Evolutionary conservation across 106 monocot species (phyloP).

Genomic region (Agapanthus africanus): DNA sequence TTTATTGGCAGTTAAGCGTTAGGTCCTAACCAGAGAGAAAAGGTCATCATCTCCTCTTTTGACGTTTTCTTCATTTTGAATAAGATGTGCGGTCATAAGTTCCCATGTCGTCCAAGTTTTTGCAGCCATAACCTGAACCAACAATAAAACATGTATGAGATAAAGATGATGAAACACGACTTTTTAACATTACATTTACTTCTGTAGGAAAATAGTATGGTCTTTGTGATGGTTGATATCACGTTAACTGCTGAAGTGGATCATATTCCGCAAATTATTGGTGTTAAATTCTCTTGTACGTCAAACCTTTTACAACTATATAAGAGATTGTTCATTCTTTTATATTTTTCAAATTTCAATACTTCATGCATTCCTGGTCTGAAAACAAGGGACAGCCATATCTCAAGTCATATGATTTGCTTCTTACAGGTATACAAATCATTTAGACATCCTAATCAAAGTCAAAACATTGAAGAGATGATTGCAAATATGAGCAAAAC

Average conservation of each 20-base stretch:
- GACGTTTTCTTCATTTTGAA: slow-evolving; percentile 78
- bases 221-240: neutral
- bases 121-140: slow-evolving; percentile 74
- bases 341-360: neutral
- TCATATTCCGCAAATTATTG: neutral
- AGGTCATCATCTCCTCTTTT: slow-evolving; percentile 78
- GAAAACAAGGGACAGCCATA: neutral
- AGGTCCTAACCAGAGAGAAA: slow-evolving; percentile 58
- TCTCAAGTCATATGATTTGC: neutral
- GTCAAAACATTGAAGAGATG: neutral
- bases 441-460: neutral
- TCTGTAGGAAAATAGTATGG: neutral
- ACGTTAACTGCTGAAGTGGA: neutral
- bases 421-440: neutral
- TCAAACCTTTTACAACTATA: neutral
- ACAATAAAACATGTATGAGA: slow-evolving; percentile 43
- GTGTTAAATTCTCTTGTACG: neutral
- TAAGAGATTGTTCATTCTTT: neutral
- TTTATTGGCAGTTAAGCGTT: neutral
- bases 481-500: neutral
- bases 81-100: slow-evolving; percentile 83
- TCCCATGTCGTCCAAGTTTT: slow-evolving; percentile 96
- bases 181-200: too few relatives aligned
- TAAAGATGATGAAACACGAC: slow-evolving; percentile 21
- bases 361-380: neutral